phyloP scores from a whole-genome alignment of 202 grass and related monocot species.

The Carex arenaria region DNA sequence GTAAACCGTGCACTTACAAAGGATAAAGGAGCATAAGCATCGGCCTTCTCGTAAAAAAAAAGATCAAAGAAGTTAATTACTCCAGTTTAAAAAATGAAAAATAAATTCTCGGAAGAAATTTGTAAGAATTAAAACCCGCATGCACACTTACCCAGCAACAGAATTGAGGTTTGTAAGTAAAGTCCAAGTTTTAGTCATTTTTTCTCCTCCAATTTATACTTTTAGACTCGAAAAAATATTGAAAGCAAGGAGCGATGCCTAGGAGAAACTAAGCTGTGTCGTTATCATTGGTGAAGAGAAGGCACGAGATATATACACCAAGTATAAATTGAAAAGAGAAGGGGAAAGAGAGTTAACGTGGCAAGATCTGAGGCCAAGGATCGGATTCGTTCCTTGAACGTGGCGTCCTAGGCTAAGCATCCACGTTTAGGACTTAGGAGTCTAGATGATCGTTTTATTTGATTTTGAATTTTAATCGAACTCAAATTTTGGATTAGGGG shows the following conservation, averaged over 20 bases:
- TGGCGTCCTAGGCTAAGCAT: constrained; percentile 33
- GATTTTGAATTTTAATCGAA: too few species aligned
- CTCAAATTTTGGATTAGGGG: too few species aligned
- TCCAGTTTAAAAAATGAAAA: neutral
- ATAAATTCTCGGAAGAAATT: neutral
- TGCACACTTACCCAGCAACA: constrained; percentile 43
- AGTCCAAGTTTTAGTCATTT: constrained; percentile 51
- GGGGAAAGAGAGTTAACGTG: constrained; percentile 6
- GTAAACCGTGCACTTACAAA: constrained; percentile 38
- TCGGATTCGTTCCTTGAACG: constrained; percentile 68
- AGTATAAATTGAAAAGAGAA: neutral
- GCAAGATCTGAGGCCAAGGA: constrained; percentile 24
- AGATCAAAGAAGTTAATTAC: neutral
- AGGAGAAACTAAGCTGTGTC: constrained; percentile 5
- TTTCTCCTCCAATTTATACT: neutral
- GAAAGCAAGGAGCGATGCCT: neutral
- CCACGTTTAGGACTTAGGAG: too few species aligned
- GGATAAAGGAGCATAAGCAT: constrained; percentile 59
- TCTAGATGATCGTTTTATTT: too few species aligned
- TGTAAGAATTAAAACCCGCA: neutral
- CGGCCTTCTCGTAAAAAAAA: constrained; percentile 41
- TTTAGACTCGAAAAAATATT: neutral
- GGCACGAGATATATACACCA: constrained; percentile 28
- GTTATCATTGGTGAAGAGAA: neutral
- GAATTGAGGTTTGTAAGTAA: constrained; percentile 61